Conservation (phyloP, 768 basidiomycete genomes). For the Agaricus sinodeliciosus region DNA sequence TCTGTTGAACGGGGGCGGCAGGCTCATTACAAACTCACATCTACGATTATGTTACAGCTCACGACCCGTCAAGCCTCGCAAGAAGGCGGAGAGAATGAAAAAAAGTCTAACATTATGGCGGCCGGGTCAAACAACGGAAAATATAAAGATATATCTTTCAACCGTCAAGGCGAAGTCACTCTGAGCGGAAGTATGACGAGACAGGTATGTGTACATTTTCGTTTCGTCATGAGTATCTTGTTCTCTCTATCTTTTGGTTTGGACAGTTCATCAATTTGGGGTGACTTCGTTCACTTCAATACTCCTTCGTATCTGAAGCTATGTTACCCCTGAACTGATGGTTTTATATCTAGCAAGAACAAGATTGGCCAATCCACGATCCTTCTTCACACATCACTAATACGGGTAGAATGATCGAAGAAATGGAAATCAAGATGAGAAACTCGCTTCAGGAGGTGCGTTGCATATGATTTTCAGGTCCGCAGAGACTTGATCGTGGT, state of each 20-base stretch:
- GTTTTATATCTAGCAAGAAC: conserved; percentile 54
- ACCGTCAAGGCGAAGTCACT: conserved; percentile 64
- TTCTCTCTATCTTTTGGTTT: neutral
- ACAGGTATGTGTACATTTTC: conserved; percentile 52
- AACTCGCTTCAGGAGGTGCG: conserved; percentile 82
- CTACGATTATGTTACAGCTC: conserved; percentile 94
- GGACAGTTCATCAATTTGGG: neutral
- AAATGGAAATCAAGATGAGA: conserved; percentile 99
- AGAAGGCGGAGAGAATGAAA: conserved; percentile 29
- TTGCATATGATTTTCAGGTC: conserved; percentile 11
- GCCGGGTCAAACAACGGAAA: neutral
- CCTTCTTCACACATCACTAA: conserved; percentile 84
- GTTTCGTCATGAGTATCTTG: neutral
- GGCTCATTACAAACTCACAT: conserved; percentile 96
- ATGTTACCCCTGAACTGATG: no score
- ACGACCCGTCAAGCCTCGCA: conserved; percentile 33
- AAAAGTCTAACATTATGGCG: conserved; percentile 24
- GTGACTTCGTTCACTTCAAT: neutral
- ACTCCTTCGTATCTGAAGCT: neutral
- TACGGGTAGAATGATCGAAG: conserved; percentile 93
- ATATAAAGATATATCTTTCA: conserved; percentile 4
- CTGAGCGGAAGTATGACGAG: conserved; percentile 97
- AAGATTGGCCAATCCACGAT: conserved; percentile 80
- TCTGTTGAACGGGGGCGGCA: conserved; percentile 84
- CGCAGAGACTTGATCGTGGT: neutral